Evolutionary conservation across 768 basidiomycete genomes (phyloP).

Genomic region (Tulasnella sp.): DNA sequence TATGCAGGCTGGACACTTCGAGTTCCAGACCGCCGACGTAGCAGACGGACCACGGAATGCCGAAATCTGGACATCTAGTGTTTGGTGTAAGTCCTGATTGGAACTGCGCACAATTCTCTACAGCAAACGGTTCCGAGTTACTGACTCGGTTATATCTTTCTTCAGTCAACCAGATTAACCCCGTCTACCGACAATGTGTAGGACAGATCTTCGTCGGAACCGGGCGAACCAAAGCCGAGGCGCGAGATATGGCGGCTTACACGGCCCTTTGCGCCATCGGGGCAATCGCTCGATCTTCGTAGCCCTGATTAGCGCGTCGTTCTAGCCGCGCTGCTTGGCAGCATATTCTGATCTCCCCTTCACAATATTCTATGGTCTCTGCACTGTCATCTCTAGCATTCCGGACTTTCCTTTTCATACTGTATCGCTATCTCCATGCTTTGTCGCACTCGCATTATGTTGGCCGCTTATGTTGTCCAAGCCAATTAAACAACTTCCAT

Average conservation of each 20-base stretch:
- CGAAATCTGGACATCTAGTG: constrained; percentile 8
- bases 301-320: not conserved
- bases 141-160: not conserved
- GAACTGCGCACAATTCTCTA: not conserved
- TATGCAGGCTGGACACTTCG: not conserved
- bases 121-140: not conserved
- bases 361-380: not conserved
- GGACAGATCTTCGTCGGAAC: constrained; percentile 13
- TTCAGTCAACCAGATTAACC: constrained; percentile 10
- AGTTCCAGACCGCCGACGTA: constrained; percentile 3
- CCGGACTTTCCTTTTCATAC: not conserved
- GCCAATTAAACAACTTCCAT: not conserved
- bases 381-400: not conserved
- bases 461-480: constrained; percentile 15
- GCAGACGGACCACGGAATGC: constrained; percentile 4
- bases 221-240: constrained; percentile 14
- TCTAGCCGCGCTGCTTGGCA: not conserved
- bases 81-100: not conserved
- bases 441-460: not conserved
- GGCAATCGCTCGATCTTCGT: not conserved
- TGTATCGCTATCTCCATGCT: constrained; percentile 18
- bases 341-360: not conserved
- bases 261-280: not conserved
- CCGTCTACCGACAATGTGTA: not conserved
- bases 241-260: constrained; percentile 12